A percentile compares a stretch with the other conserved stretches of the same genome.
Conservation (phyloP, 1,284 basidiomycete species). For the Dichomitus squalens region DNA sequence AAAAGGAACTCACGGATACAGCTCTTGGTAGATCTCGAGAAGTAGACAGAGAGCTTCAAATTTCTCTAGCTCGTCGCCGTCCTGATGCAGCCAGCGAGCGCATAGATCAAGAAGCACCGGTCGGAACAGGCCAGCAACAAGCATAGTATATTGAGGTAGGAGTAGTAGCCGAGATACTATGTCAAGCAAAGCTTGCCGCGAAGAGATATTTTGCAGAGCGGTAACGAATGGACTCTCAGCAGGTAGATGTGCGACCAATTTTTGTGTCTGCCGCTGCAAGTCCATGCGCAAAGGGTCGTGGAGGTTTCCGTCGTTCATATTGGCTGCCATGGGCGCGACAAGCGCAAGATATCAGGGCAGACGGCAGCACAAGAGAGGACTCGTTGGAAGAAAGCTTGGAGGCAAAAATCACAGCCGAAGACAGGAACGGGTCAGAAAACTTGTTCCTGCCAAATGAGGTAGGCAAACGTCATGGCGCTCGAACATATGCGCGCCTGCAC, state of each 20-base stretch:
- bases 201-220: constrained; percentile 39
- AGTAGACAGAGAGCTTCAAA: constrained; percentile 63
- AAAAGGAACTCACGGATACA: constrained; percentile 66
- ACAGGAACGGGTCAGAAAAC: too few relatives aligned
- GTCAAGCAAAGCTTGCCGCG: constrained; percentile 40
- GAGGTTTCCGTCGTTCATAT: constrained; percentile 9
- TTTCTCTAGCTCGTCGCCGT: constrained; percentile 50
- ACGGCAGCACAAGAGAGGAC: not conserved
- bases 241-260: constrained; percentile 45
- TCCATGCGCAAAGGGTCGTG: constrained; percentile 54
- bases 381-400: too few relatives aligned
- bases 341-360: not conserved
- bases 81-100: constrained; percentile 64
- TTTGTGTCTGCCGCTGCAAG: constrained; percentile 49
- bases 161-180: constrained; percentile 35
- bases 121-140: constrained; percentile 60
- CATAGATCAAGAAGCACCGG: constrained; percentile 74
- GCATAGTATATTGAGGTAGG: constrained; percentile 53
- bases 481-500: too few relatives aligned
- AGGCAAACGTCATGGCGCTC: too few relatives aligned
- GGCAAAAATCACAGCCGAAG: too few relatives aligned
- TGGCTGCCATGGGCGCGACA: not conserved
- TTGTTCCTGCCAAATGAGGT: too few relatives aligned
- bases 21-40: constrained; percentile 70
- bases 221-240: constrained; percentile 37